Base-by-base conservation (phyloP, 2,329 filamentous ascomycete species). In the Pleurostoma richardsiae region DNA sequence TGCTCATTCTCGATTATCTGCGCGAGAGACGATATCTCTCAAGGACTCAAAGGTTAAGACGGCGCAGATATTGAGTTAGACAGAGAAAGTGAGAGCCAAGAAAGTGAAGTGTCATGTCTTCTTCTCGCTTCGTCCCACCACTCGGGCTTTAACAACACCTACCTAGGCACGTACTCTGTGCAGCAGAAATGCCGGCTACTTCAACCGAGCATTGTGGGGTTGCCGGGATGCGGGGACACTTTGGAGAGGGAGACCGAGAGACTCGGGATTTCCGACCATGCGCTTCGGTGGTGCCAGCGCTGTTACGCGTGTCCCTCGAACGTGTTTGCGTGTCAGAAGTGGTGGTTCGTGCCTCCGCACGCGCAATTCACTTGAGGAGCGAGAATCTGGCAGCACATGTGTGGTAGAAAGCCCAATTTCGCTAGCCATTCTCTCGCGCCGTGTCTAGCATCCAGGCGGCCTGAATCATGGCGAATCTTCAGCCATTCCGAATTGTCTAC, bases 1-100 rank as follows among this genome's bases (percentile, higher is more conserved):
- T 59, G 46, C 54, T 54, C 63, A 66, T 66, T 26, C 10, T 54
- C 48, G 43, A 26, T 42, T 36, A 5, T 41, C n/a, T 6, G 70
- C 47, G 69, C 67, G 36, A 53, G 57, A 19, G 56, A 66, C 36
- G 67, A 70, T 43, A 54, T 69, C 6, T 10, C 41, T 43, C 30
- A 46, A 48, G 44, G 8, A 36, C n/a, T 36, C 33, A 36, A 36
- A 43, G 30, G n/a, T 43, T 46, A 33, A 29, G 29, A 41, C 41
- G 30, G 47, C 19, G 40, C 39, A 11, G 30, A 29, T 40, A 28
- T 42, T 50, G 39, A 11, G 41, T 29, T 39, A 46, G 45, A 28
- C 42, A 46, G 45, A 28, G 10, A 11, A 36, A n/a, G 8, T 8
- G n/a, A 36, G 33, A n/a, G 33, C 33, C 33, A 36, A n/a, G n/a